Evolutionary conservation across 352 stramenopile species (phyloP), one percentile per base, ranked within the genome.

Genomic region (Globisporangium nagaii): DNA sequence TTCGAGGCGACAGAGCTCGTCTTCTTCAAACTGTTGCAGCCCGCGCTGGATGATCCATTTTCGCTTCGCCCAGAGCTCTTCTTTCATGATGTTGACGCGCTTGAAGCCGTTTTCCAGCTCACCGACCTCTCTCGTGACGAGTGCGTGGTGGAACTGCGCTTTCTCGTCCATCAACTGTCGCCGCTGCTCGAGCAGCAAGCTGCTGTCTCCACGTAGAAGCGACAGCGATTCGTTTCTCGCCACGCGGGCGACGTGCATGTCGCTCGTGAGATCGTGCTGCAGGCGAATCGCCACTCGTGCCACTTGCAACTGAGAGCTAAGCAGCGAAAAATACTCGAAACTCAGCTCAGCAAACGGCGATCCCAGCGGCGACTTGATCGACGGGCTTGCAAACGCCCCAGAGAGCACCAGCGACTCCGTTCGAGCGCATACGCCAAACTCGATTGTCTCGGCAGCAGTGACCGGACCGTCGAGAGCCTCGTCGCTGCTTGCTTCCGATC

Each of bases 41-140:
- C 48, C 60, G 20, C 63, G 61, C n/a, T 63, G 42, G 1, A 65
- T 22, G n/a, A 79, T 73, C 66, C 66, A 75, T 17, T 63, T 65
- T 9, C 59, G 47, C 13, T 44, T 56, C 3, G 58, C 60, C 70
- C 66, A 79, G 8, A 79, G 37, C 32, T 79, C 63, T 48, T 74
- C 63, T 49, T 75, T 79, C 70, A 74, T 75, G 24, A 72, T 70
- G 36, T 66, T 64, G 24, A 70, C 13, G 25, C 65, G 66, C 47
- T 79, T 79, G 58, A 79, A 75, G 22, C 59, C 20, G 22, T 75
- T 79, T 19, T 75, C 64, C 3, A 61, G 44, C 25, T 69, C 61
- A 0, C 63, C 60, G 11, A 75, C 52, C 54, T 75, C 61, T 36
- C 62, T 42, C 2, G 47, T 31, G 10, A 66, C 40, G 1, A 71